phyloP scores from a whole-genome alignment of 306 rosid genomes.

The Vigna trinervia region DNA sequence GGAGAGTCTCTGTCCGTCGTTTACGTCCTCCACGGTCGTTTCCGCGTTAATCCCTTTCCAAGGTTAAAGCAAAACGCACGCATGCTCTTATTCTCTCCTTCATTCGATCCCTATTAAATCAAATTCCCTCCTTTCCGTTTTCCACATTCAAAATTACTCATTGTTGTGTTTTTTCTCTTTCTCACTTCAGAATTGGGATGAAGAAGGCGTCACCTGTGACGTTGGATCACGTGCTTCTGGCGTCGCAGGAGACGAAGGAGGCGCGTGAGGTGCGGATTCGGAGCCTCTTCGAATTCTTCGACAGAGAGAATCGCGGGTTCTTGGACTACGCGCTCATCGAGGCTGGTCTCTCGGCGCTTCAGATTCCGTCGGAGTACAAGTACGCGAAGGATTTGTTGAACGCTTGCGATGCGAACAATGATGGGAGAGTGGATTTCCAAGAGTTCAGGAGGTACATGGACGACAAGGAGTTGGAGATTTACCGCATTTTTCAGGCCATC shows the following conservation, averaged over 20 bases:
- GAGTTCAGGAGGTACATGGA: conserved; percentile 92
- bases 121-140: neutral
- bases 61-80: conserved; percentile 42
- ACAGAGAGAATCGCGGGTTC: conserved; percentile 67
- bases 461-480: conserved; percentile 91
- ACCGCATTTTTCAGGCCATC: conserved; percentile 89
- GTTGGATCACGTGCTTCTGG: conserved; percentile 87
- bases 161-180: neutral
- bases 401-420: conserved; percentile 80
- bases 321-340: conserved; percentile 76
- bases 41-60: conserved; percentile 34
- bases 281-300: conserved; percentile 76
- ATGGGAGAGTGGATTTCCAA: conserved; percentile 74
- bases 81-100: neutral
- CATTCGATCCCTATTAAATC: conserved; percentile 42
- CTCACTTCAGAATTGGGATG: conserved; percentile 26
- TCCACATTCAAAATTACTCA: neutral
- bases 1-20: conserved; percentile 37
- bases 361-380: conserved; percentile 83
- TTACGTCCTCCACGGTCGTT: conserved; percentile 39
- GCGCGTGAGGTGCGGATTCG: conserved; percentile 72
- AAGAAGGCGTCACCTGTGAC: conserved; percentile 65
- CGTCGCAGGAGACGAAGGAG: conserved; percentile 85
- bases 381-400: conserved; percentile 82
- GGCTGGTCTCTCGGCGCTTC: conserved; percentile 80